Evolutionary conservation across 352 stramenopile species (phyloP).

Genomic region (Poterioochromonas sp.): DNA sequence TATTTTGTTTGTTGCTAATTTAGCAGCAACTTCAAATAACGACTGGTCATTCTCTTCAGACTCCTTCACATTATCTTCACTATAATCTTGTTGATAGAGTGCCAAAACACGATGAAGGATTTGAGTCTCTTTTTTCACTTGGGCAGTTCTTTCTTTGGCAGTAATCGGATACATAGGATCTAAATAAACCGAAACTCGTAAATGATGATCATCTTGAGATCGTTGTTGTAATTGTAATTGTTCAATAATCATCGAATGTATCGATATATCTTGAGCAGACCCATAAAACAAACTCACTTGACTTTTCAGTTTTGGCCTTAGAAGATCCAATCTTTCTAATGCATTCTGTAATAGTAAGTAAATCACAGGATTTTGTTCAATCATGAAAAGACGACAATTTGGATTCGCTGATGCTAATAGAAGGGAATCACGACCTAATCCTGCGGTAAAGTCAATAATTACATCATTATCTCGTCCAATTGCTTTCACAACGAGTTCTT

Average conservation of each 20-base stretch:
- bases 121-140: constrained; percentile 24
- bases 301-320: background rate
- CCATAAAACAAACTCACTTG: background rate
- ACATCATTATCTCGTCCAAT: background rate
- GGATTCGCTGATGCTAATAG: background rate
- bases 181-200: constrained; percentile 1
- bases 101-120: background rate
- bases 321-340: background rate
- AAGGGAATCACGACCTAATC: background rate
- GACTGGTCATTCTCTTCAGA: background rate
- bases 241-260: too few species aligned
- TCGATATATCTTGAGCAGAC: background rate
- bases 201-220: background rate
- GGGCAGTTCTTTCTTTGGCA: background rate
- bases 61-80: background rate
- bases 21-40: background rate
- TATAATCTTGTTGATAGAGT: background rate
- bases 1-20: background rate
- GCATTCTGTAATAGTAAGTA: background rate
- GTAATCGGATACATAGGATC: constrained; percentile 2
- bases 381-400: background rate
- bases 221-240: background rate
- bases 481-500: background rate
- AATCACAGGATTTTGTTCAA: background rate
- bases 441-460: background rate